These are phyloP conservation scores for Aspergillus flavus DNA, from an alignment of 2,329 filamentous ascomycete genomes.

Conservation along the genomic window DNA sequence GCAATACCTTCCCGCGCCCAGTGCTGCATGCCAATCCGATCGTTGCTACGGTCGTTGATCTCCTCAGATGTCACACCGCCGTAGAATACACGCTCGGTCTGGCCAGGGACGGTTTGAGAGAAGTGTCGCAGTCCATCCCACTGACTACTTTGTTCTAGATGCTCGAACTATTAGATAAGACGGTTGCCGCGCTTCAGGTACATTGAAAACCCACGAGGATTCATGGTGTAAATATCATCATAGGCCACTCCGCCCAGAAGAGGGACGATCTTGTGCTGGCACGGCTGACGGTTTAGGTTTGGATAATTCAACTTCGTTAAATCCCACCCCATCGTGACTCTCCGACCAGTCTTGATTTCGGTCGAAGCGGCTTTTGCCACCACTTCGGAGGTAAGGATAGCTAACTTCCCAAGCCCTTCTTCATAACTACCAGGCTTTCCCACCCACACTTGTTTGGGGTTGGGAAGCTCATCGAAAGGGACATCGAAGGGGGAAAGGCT, in stretches of 20 bases:
- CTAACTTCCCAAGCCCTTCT: slow-evolving; percentile 57
- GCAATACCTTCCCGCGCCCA: slow-evolving; percentile 54
- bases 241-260: slow-evolving; percentile 52
- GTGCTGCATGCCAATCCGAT: slow-evolving; percentile 52
- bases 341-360: slow-evolving; percentile 55
- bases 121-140: slow-evolving; percentile 58
- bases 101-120: slow-evolving; percentile 44
- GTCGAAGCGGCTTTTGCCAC: slow-evolving; percentile 53
- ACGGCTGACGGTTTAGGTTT: slow-evolving; percentile 55
- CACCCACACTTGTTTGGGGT: slow-evolving; percentile 53
- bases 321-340: slow-evolving; percentile 59
- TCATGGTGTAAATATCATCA: slow-evolving; percentile 55
- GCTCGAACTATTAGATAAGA: neutral
- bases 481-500: slow-evolving; percentile 27
- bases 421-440: slow-evolving; percentile 49
- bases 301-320: slow-evolving; percentile 59
- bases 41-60: slow-evolving; percentile 48
- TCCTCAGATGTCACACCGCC: slow-evolving; percentile 51
- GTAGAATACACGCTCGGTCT: slow-evolving; percentile 49
- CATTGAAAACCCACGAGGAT: slow-evolving; percentile 44
- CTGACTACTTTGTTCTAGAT: slow-evolving; percentile 51
- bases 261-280: slow-evolving; percentile 54
- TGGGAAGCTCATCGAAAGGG: slow-evolving; percentile 51
- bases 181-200: neutral
- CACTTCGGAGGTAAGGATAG: slow-evolving; percentile 55